Evolutionary conservation across 139 green algal species (phyloP), one percentile per base, ranked within the genome.

Genomic region (Tetradesmus obliquus): DNA sequence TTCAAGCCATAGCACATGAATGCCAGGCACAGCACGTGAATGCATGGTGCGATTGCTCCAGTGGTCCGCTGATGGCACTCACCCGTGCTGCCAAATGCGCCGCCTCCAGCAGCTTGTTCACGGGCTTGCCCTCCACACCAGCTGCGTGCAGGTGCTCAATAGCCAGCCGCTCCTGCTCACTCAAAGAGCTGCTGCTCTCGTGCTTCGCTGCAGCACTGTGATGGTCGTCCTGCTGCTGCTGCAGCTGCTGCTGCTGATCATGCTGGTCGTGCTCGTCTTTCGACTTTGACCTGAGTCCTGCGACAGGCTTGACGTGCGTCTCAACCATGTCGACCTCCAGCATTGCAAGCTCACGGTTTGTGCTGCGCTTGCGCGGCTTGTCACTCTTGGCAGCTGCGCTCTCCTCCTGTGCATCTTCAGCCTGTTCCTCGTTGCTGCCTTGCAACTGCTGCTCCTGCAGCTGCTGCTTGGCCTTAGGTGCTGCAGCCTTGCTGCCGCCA

Each of bases 301-400:
- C 32, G 3, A 45, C 89, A 60, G 82, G 82, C 20, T 62, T 82
- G 22, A 89, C 53, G 17, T 92, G 89, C 1, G 81, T 76, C 3
- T 92, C 81, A 22, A 89, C 89, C 89, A 92, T 88, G 89, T 92
- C 82, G 5, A 22, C 51, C 1, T 60, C 54, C 66, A 92, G 69
- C 89, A 92, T 88, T 3, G 89, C 89, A 5, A 92, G 89, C 82
- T 92, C 89, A 10, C 89, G 82, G 60, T 74, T 92, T 2, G 87
- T 82, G 79, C 55, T 32, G 55, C 88, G 76, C 57, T 91, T 91
- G 55, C 88, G 88, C 5, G 72, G 5, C 32, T 66, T 66, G 1
- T 71, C 72, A 19, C n/a, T 0, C 74, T 79, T 87, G 55, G 79
- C n/a, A 57, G 24, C 79, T 57, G 79, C 79, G 5, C 45, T 7